Conservation (phyloP, 2,329 filamentous ascomycete genomes). For the Aureobasidium melanogenum region DNA sequence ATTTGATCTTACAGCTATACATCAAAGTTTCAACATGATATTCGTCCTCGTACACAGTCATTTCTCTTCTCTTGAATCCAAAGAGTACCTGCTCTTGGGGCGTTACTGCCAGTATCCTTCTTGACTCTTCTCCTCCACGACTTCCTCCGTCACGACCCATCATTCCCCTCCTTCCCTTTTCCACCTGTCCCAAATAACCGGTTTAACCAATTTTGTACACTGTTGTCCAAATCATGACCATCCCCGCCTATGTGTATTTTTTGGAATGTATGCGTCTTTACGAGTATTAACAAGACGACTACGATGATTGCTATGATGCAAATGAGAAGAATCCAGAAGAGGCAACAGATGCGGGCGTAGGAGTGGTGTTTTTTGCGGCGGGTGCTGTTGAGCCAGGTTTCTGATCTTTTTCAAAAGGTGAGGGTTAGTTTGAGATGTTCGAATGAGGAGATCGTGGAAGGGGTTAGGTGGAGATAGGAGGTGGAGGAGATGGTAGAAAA, state of each 20-base stretch:
- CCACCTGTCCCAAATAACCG: background rate
- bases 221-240: background rate
- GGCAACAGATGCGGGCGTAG: constrained; percentile 35
- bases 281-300: constrained; percentile 37
- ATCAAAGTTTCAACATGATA: background rate
- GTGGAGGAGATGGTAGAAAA: background rate
- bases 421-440: background rate
- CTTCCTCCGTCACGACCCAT: background rate
- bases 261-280: constrained; percentile 21
- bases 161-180: background rate
- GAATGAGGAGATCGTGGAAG: background rate
- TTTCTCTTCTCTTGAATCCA: no score
- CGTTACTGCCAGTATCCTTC: background rate
- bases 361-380: constrained; percentile 28
- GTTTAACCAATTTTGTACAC: background rate
- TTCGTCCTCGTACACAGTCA: background rate
- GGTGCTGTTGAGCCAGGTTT: background rate
- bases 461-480: background rate
- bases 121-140: background rate
- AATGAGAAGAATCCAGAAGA: constrained; percentile 39
- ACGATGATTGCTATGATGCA: constrained; percentile 37
- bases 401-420: background rate
- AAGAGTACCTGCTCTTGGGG: background rate
- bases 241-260: constrained; percentile 6
- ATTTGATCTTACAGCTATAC: background rate